These are phyloP conservation scores for Mrakiaceae sp. DNA, from an alignment of 1,284 basidiomycete species.

Conservation along the genomic window DNA sequence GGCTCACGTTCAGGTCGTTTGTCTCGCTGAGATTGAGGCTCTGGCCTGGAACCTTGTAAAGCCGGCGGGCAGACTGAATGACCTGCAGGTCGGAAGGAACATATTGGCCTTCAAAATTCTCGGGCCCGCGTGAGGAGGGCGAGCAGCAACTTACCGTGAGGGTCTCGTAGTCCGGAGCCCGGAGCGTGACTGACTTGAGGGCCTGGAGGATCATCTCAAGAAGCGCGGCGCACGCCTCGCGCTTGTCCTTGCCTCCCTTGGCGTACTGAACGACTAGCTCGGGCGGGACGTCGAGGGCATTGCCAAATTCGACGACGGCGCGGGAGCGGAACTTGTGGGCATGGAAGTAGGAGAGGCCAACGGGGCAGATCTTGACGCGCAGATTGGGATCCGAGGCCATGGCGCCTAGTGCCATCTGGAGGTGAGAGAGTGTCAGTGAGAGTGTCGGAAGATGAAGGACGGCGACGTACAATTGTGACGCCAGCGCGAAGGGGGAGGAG, in stretches of 20 bases:
- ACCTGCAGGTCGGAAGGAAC: conserved; percentile 41
- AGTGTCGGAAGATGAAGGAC: conserved; percentile 48
- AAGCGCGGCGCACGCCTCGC: conserved; percentile 80
- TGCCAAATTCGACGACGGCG: conserved; percentile 93
- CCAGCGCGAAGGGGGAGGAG: conserved; percentile 90
- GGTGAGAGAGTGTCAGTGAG: no score
- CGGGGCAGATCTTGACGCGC: conserved; percentile 84
- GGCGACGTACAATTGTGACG: conserved; percentile 44
- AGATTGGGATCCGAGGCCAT: conserved; percentile 82
- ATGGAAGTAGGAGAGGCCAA: conserved; percentile 91
- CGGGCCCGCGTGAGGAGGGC: not conserved
- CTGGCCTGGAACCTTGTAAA: conserved; percentile 92
- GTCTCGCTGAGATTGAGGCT: conserved; percentile 90
- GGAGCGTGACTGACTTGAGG: conserved; percentile 91
- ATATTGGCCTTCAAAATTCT: not conserved
- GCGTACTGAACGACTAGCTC: conserved; percentile 86
- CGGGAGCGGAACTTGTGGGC: conserved; percentile 87
- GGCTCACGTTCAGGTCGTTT: conserved; percentile 66
- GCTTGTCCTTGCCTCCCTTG: conserved; percentile 75
- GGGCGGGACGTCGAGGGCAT: conserved; percentile 74
- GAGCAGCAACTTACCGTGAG: conserved; percentile 58
- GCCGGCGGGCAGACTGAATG: conserved; percentile 85
- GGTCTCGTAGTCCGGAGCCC: conserved; percentile 95
- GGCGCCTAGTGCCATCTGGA: conserved; percentile 60
- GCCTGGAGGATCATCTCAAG: conserved; percentile 88